These are phyloP conservation scores for Coemansia sp. DNA, from an alignment of 192 early-diverging fungal species.

Conservation along the genomic window DNA sequence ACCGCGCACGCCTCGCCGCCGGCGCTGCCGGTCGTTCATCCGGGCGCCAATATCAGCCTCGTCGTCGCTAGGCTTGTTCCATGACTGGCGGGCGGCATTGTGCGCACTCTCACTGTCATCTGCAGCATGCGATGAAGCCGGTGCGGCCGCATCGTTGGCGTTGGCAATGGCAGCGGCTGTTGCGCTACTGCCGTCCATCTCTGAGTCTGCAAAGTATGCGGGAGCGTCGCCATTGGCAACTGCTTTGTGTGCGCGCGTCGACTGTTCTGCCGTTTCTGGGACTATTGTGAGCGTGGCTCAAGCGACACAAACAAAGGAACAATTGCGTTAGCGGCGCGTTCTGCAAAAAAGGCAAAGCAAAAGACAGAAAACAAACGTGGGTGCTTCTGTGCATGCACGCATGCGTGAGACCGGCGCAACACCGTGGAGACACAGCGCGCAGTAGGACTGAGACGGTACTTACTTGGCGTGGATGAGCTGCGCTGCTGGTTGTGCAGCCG, in stretches of 20 bases:
- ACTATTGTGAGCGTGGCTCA: slow-evolving; percentile 8
- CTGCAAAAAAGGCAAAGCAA: background rate
- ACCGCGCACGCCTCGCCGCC: slow-evolving; percentile 32
- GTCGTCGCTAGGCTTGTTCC: slow-evolving; percentile 37
- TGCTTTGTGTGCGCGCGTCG: slow-evolving; percentile 3
- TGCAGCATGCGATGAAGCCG: background rate
- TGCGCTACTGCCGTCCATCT: slow-evolving; percentile 33
- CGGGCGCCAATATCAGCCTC: background rate
- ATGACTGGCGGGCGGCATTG: slow-evolving; percentile 25
- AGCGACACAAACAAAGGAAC: slow-evolving; percentile 1
- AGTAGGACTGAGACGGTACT: slow-evolving; percentile 15
- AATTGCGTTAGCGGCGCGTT: background rate
- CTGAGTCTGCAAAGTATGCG: slow-evolving; percentile 40
- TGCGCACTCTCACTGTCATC: background rate
- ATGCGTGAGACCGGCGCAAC: background rate
- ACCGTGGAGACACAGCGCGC: background rate
- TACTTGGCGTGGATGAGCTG: slow-evolving; percentile 26
- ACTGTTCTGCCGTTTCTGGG: slow-evolving; percentile 14
- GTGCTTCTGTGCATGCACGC: too few relatives aligned
- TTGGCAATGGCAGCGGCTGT: slow-evolving; percentile 1
- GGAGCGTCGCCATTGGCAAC: slow-evolving; percentile 17
- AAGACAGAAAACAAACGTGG: background rate
- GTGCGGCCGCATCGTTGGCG: background rate
- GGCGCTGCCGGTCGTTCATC: slow-evolving; percentile 27
- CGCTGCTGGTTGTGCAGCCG: slow-evolving; percentile 22